Conservation (phyloP, 768 basidiomycete genomes). For the Amanita subjunquillea region DNA sequence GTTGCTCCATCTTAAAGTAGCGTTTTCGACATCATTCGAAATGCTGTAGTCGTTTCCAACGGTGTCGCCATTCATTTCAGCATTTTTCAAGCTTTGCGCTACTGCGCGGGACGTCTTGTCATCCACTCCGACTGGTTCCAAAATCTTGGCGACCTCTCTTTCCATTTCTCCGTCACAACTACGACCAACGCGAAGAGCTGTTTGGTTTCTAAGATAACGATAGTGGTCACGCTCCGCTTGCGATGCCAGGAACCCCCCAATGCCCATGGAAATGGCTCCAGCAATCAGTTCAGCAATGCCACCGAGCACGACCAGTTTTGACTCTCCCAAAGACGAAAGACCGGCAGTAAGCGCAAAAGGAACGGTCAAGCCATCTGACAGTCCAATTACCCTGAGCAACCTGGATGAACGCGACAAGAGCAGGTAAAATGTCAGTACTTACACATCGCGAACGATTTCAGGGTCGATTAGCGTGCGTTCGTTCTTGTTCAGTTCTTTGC, state of each 20-base stretch:
- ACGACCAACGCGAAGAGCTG: slow-evolving; percentile 71
- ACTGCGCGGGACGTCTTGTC: slow-evolving; percentile 72
- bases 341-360: slow-evolving; percentile 90
- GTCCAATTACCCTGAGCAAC: slow-evolving; percentile 65
- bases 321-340: slow-evolving; percentile 80
- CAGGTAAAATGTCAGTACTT: slow-evolving; percentile 17
- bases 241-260: slow-evolving; percentile 95
- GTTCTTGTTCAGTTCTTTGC: slow-evolving; percentile 80
- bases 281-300: slow-evolving; percentile 95
- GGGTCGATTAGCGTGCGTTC: slow-evolving; percentile 79
- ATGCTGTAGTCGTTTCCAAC: slow-evolving; percentile 11
- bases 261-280: slow-evolving; percentile 96
- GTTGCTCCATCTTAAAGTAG: slow-evolving; percentile 53
- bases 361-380: slow-evolving; percentile 84
- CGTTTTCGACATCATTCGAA: slow-evolving; percentile 43
- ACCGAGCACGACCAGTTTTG: slow-evolving; percentile 85
- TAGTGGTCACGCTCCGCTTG: slow-evolving; percentile 96
- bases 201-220: slow-evolving; percentile 67
- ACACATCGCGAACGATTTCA: slow-evolving; percentile 84
- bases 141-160: slow-evolving; percentile 81
- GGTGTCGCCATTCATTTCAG: slow-evolving; percentile 37
- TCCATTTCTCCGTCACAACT: slow-evolving; percentile 95
- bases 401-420: neutral
- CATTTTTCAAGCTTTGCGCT: slow-evolving; percentile 60
- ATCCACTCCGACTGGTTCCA: slow-evolving; percentile 86